These are phyloP conservation scores for Ceratonia siliqua DNA, from an alignment of 306 rosid genomes.

Conservation along the genomic window DNA sequence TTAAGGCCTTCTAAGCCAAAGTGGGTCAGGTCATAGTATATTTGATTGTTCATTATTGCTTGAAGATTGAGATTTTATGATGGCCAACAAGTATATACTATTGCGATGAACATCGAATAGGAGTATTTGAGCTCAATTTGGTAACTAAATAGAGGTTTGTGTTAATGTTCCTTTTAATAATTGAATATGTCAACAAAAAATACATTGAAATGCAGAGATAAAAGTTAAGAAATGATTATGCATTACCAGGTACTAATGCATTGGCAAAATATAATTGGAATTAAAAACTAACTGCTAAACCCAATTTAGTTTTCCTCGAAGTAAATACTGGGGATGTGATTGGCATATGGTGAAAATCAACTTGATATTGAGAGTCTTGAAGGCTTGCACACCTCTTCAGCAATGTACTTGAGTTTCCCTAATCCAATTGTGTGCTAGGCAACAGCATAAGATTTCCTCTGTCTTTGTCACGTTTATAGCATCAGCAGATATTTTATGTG, in stretches of 20 bases:
- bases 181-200: background rate
- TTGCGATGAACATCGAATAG: constrained; percentile 1
- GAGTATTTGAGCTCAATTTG: background rate
- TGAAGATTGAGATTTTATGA: constrained; percentile 4
- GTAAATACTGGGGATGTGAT: constrained; percentile 5
- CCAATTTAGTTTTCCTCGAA: constrained; percentile 5
- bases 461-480: background rate
- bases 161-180: background rate
- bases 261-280: background rate
- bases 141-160: constrained; percentile 5
- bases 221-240: background rate
- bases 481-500: background rate
- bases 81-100: background rate
- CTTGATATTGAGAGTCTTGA: background rate
- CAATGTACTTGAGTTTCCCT: background rate
- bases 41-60: background rate
- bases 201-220: background rate
- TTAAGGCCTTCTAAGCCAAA: background rate
- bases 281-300: background rate
- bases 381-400: background rate
- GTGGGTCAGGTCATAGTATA: background rate
- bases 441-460: background rate
- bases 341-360: background rate
- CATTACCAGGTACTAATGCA: background rate
- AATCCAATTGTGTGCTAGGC: background rate